phyloP scores from a whole-genome alignment of 805 yeast species.

The Myxozyma melibiosi region DNA sequence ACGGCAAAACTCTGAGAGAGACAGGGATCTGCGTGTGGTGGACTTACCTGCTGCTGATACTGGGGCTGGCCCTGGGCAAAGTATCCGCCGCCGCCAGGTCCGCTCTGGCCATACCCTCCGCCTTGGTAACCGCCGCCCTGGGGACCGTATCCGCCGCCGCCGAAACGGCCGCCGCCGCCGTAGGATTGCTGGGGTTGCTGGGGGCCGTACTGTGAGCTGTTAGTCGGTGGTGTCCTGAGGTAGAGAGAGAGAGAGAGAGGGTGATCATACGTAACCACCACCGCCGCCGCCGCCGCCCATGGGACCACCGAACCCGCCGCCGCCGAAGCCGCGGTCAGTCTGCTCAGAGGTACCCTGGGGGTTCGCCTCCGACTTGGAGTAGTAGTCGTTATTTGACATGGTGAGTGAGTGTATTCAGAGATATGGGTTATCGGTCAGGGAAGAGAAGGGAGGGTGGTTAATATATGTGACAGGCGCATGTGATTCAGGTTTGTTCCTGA shows the following conservation, averaged over 20 bases:
- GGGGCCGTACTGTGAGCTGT: constrained; percentile 9
- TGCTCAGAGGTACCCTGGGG: too few relatives aligned
- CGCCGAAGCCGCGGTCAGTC: constrained; percentile 1
- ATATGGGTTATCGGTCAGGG: neutral
- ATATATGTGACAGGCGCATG: too few relatives aligned
- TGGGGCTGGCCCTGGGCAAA: constrained; percentile 8
- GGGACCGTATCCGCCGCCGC: constrained; percentile 15
- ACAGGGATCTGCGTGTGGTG: constrained; percentile 4
- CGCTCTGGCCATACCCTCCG: constrained; percentile 12
- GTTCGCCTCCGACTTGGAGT: constrained; percentile 4
- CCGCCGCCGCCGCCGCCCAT: neutral
- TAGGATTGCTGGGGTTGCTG: constrained; percentile 22
- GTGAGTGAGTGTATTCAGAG: neutral
- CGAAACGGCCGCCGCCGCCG: constrained; percentile 11
- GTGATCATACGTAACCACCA: constrained; percentile 7
- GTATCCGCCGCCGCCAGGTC: constrained; percentile 9
- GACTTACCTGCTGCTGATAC: constrained; percentile 18
- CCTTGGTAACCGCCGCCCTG: constrained; percentile 11
- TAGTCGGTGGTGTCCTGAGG: neutral
- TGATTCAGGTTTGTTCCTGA: too few relatives aligned
- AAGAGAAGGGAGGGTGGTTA: neutral
- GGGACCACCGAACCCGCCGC: constrained; percentile 6
- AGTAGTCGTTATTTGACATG: constrained; percentile 18
- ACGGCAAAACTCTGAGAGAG: neutral
- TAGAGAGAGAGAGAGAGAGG: neutral